Evolutionary conservation across 257 asterid species (phyloP).

Genomic region (Fraxinus anomala): DNA sequence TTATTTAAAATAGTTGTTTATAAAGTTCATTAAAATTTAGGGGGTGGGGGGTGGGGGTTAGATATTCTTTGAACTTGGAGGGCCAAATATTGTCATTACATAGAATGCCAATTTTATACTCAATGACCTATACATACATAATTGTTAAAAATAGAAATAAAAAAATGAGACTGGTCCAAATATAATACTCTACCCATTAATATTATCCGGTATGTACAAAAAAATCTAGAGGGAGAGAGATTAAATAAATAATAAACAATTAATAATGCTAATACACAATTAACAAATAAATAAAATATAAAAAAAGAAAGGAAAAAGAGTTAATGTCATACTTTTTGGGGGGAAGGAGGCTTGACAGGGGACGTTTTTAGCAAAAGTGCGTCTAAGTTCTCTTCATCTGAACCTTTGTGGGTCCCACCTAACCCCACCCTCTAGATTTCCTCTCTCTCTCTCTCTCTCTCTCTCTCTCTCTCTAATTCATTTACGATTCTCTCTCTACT

Average conservation of each 20-base stretch:
- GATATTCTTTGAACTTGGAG: not conserved
- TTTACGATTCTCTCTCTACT: slow-evolving; percentile 16
- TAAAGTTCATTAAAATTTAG: not conserved
- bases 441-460: slow-evolving; percentile 16
- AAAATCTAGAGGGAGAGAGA: not conserved
- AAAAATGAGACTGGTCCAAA: too few relatives aligned
- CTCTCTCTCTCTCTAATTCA: slow-evolving; percentile 21
- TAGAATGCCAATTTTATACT: not conserved
- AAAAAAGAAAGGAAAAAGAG: not conserved
- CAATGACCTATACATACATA: not conserved
- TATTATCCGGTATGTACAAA: too few relatives aligned
- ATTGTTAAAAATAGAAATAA: too few relatives aligned
- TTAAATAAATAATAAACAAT: not conserved
- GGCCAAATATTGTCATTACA: not conserved
- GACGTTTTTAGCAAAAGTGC: slow-evolving; percentile 51
- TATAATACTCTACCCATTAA: too few relatives aligned
- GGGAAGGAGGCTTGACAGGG: slow-evolving; percentile 9
- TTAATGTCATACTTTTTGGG: slow-evolving; percentile 21
- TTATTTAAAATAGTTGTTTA: too few relatives aligned
- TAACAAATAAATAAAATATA: not conserved
- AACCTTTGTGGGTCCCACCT: slow-evolving; percentile 47
- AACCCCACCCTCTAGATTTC: slow-evolving; percentile 28
- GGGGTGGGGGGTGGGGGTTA: too few relatives aligned
- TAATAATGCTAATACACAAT: too few relatives aligned
- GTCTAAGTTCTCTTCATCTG: slow-evolving; percentile 94